Percentiles rank a stretch among this genome's conserved stretches.
Conservation (phyloP, 192 early-diverging fungal species). For the Oehlia diaphana region DNA sequence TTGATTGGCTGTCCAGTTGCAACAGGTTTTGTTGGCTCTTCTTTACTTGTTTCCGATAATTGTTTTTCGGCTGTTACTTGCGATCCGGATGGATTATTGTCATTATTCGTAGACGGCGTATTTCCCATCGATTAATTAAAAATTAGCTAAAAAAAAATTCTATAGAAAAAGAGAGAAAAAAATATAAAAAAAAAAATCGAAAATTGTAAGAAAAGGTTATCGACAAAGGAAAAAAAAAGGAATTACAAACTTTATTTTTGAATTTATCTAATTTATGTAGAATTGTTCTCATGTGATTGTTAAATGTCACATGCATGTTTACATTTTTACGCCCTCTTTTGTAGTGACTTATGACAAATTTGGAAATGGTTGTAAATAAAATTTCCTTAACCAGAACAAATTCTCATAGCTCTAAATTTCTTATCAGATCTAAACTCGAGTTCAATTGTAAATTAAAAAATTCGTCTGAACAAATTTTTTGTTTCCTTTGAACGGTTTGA, state of each 20-base stretch:
- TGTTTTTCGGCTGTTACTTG: not conserved
- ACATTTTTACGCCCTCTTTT: no score
- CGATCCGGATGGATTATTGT: not conserved
- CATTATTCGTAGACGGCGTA: not conserved
- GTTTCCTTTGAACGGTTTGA: not conserved
- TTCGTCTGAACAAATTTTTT: no score
- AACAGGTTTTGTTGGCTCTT: slow-evolving; percentile 6
- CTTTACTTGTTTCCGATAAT: not conserved
- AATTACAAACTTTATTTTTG: no score
- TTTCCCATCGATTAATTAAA: slow-evolving; percentile 5
- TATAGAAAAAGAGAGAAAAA: not conserved
- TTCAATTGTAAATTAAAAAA: no score
- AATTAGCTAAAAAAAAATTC: not conserved
- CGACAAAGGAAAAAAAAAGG: no score
- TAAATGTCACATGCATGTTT: no score
- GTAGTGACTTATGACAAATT: not conserved
- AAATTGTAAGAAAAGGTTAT: not conserved
- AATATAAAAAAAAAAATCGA: not conserved
- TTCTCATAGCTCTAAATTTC: no score
- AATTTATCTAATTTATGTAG: no score
- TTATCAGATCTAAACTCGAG: no score
- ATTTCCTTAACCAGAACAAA: no score
- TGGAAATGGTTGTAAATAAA: no score
- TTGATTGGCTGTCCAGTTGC: not conserved
- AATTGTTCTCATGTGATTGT: no score